Evolutionary conservation across 192 early-diverging fungal species (phyloP).

Genomic region (Tieghemiomyces parasiticus): DNA sequence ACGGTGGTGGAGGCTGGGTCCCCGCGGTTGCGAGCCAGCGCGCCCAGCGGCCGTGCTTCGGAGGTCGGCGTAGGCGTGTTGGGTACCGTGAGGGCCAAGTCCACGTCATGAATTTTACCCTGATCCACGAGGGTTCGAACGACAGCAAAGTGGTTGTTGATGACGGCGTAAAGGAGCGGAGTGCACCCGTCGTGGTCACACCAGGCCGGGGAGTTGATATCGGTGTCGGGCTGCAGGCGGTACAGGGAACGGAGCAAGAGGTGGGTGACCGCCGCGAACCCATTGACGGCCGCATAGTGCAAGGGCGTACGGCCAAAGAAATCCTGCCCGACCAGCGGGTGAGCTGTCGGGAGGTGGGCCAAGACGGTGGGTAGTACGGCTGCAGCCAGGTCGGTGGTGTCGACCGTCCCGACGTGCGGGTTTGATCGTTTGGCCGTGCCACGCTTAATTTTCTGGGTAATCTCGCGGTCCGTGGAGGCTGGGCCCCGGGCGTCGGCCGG

Average conservation of each 20-base stretch:
- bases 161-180: conserved; percentile 43
- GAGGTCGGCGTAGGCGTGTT: conserved; percentile 17
- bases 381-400: conserved; percentile 21
- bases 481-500: background rate
- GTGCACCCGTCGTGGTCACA: conserved; percentile 49
- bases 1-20: conserved; percentile 15
- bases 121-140: conserved; percentile 33
- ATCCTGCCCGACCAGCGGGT: conserved; percentile 21
- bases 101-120: conserved; percentile 33
- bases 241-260: conserved; percentile 25
- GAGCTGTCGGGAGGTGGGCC: conserved; percentile 14
- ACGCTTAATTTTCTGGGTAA: background rate
- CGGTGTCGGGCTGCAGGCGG: conserved; percentile 16
- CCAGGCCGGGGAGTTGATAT: conserved; percentile 32
- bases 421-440: background rate
- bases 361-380: conserved; percentile 22
- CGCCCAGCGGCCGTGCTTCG: conserved; percentile 14
- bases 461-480: background rate
- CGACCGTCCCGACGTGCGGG: conserved; percentile 17
- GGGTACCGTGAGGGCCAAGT: conserved; percentile 18
- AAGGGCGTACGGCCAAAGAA: conserved; percentile 40
- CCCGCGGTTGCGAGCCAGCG: too few relatives aligned
- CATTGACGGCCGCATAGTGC: conserved; percentile 43
- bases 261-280: conserved; percentile 25
- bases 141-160: conserved; percentile 30